A percentile compares a stretch with the other conserved stretches of the same genome.
These are phyloP conservation scores for Pleurotus platypus DNA, from an alignment of 768 basidiomycete species.

Conservation along the genomic window DNA sequence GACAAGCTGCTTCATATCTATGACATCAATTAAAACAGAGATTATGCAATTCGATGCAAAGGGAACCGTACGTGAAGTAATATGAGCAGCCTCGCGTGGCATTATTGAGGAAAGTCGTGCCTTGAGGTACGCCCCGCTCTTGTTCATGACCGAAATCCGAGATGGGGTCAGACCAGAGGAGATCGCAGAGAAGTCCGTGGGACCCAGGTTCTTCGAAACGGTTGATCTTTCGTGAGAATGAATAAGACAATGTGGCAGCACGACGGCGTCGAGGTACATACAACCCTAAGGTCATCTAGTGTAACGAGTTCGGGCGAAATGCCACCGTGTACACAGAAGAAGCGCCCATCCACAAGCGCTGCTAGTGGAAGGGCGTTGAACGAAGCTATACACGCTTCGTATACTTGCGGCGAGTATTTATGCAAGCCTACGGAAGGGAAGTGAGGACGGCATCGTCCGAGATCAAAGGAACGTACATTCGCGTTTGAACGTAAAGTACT, in stretches of 20 bases:
- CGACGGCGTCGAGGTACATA: slow-evolving; percentile 29
- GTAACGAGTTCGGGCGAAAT: slow-evolving; percentile 83
- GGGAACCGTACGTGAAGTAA: slow-evolving; percentile 79
- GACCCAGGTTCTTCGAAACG: slow-evolving; percentile 94
- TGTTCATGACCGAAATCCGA: slow-evolving; percentile 84
- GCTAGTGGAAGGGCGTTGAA: slow-evolving; percentile 90
- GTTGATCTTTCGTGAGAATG: slow-evolving; percentile 57
- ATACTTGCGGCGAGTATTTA: slow-evolving; percentile 80
- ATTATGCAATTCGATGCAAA: background rate
- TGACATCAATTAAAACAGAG: background rate
- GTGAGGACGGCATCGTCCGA: background rate
- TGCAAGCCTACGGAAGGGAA: slow-evolving; percentile 59
- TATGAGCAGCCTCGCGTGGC: slow-evolving; percentile 86
- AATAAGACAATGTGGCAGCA: background rate
- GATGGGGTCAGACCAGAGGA: slow-evolving; percentile 95
- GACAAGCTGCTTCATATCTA: slow-evolving; percentile 83
- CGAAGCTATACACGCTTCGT: slow-evolving; percentile 88
- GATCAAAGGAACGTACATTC: slow-evolving; percentile 62
- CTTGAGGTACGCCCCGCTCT: slow-evolving; percentile 51
- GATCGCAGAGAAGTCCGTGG: slow-evolving; percentile 86
- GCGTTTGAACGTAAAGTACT: slow-evolving; percentile 97
- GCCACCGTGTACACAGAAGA: slow-evolving; percentile 98
- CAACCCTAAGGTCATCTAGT: slow-evolving; percentile 69
- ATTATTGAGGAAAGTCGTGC: slow-evolving; percentile 74
- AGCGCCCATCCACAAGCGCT: slow-evolving; percentile 90